These are phyloP conservation scores for Papilionanthe hybrid DNA, from an alignment of 116 monocot species.

Conservation along the genomic window DNA sequence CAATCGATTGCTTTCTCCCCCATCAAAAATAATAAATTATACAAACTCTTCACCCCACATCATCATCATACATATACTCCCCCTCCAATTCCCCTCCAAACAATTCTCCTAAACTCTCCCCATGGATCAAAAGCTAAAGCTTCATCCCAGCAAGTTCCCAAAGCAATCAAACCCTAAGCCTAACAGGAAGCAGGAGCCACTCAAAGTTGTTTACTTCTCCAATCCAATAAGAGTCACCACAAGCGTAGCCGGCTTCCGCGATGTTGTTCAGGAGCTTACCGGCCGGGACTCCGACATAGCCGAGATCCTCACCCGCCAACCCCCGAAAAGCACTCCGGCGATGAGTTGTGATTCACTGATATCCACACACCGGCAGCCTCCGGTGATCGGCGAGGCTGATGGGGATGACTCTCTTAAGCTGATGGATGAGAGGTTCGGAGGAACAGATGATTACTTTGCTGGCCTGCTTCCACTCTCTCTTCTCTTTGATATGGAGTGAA, in stretches of 20 bases:
- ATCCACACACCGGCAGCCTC: not conserved
- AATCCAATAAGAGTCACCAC: constrained; percentile 54
- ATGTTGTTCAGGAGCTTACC: constrained; percentile 60
- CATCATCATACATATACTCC: too few relatives aligned
- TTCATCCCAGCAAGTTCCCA: too few relatives aligned
- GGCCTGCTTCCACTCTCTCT: not conserved
- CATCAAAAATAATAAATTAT: too few relatives aligned
- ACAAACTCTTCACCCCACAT: too few relatives aligned
- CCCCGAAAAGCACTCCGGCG: not conserved
- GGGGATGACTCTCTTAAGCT: not conserved
- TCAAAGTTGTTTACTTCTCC: constrained; percentile 65
- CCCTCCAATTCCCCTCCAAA: too few relatives aligned
- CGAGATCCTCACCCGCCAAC: constrained; percentile 6
- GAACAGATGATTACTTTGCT: not conserved
- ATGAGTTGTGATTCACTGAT: not conserved
- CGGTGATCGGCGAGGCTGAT: not conserved
- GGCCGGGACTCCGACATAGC: constrained; percentile 49
- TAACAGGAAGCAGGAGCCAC: not conserved
- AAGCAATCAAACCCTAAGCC: too few relatives aligned
- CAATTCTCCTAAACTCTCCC: too few relatives aligned
- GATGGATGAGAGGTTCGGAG: not conserved
- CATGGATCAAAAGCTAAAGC: too few relatives aligned
- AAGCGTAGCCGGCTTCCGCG: constrained; percentile 41
- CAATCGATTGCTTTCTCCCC: too few relatives aligned
- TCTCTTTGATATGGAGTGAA: not conserved